These are phyloP conservation scores for Halenospora varia DNA, from an alignment of 495 filamentous ascomycete species.

Conservation along the genomic window DNA sequence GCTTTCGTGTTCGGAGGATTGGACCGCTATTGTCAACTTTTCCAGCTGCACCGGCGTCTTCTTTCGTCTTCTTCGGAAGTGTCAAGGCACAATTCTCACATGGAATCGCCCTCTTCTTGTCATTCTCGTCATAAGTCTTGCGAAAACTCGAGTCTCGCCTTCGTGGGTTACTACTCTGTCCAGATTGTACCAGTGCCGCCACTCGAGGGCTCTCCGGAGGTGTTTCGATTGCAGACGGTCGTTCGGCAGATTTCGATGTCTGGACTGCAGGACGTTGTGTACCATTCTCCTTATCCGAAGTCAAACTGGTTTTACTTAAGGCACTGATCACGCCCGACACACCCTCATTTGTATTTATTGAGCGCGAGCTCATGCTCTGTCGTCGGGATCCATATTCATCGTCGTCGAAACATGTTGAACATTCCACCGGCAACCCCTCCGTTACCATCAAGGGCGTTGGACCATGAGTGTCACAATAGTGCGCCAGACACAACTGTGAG, in stretches of 20 bases:
- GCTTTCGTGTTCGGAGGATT: slow-evolving; percentile 26
- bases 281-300: slow-evolving; percentile 27
- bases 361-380: slow-evolving; percentile 18
- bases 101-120: slow-evolving; percentile 46
- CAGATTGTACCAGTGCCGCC: slow-evolving; percentile 20
- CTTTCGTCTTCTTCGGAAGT: slow-evolving; percentile 47
- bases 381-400: slow-evolving; percentile 9
- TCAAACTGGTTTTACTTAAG: slow-evolving; percentile 13
- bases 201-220: slow-evolving; percentile 59
- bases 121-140: slow-evolving; percentile 53
- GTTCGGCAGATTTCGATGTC: not conserved
- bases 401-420: slow-evolving; percentile 65
- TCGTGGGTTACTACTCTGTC: slow-evolving; percentile 24
- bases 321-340: not conserved
- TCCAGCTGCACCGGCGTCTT: slow-evolving; percentile 9
- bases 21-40: slow-evolving; percentile 19
- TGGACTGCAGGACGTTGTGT: not conserved
- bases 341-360: slow-evolving; percentile 14
- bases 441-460: slow-evolving; percentile 95
- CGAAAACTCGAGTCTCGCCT: slow-evolving; percentile 47
- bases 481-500: slow-evolving; percentile 81
- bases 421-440: slow-evolving; percentile 76
- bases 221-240: slow-evolving; percentile 38
- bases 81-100: slow-evolving; percentile 62
- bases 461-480: slow-evolving; percentile 95